Base-by-base conservation (phyloP, 352 stramenopile species). In the Aphanomyces euteiches region DNA sequence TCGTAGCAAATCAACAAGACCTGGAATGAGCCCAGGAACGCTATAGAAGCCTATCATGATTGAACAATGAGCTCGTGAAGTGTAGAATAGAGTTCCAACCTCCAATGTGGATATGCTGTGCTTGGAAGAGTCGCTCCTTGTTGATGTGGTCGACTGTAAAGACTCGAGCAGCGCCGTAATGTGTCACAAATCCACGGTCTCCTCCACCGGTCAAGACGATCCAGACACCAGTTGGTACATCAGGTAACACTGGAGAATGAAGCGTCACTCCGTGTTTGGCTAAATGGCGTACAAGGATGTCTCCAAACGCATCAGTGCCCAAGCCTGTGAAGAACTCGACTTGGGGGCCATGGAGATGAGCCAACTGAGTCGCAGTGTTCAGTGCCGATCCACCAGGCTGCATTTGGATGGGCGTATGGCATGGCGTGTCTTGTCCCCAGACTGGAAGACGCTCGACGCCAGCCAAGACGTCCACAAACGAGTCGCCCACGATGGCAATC, bases 351-450 rank as follows among this genome's bases (percentile, higher is more conserved):
- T 74, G 75, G 59, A 95, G 75, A 58, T 80, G 90, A 47, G 82
- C 82, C 50, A 93, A 73, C 60, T 93, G 84, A 54, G 85, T 92
- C 5, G 85, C 85, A 21, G 87, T 95, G 77, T 95, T 95, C 68
- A 92, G 78, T 47, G 85, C 85, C 59, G 85, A 93, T 67, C 87
- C 87, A 21, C 87, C 85, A 0, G 87, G 84, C 70, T 92, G 87
- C 68, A 93, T 75, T 71, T 90, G 69, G 56, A 93, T 93, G 7
- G 82, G 78, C 12, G 69, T 78, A 47, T 73, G 78, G 74, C 83
- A 88, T 69, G 92, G 85, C 21, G 88, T 79, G 70, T 93, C 87
- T 10, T 83, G 78, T 28, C 87, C 87, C 87, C 85, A 95, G 48
- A 82, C 84, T 47, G 87, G 87, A 48, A 95, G 72, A 76, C 88